A percentile compares a stretch with the other conserved stretches of the same genome.
These are phyloP conservation scores for Venturiaceae sp. DNA, from an alignment of 2,329 filamentous ascomycete species.

Conservation along the genomic window DNA sequence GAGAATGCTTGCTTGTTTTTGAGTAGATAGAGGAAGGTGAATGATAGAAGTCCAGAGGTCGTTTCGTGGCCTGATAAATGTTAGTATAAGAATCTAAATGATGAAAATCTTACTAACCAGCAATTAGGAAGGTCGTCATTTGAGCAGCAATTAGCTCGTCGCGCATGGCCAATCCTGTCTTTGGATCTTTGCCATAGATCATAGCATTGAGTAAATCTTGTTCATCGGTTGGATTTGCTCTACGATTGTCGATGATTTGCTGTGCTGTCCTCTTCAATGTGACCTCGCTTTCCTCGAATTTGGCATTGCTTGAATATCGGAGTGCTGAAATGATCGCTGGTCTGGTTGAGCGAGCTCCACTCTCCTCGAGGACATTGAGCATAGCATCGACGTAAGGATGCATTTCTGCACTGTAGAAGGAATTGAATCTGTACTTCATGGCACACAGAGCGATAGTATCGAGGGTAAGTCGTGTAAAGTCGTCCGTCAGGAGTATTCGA, in stretches of 20 bases:
- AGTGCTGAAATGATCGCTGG: no score
- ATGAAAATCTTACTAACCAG: slow-evolving; percentile 31
- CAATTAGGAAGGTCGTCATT: slow-evolving; percentile 58
- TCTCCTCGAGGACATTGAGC: no score
- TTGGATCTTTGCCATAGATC: slow-evolving; percentile 48
- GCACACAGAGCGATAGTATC: slow-evolving; percentile 28
- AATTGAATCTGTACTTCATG: slow-evolving; percentile 31
- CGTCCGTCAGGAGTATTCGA: slow-evolving; percentile 23
- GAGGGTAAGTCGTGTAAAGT: slow-evolving; percentile 27
- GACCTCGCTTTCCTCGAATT: no score
- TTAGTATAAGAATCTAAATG: slow-evolving; percentile 40
- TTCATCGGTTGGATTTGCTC: slow-evolving; percentile 27
- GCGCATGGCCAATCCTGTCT: slow-evolving; percentile 48
- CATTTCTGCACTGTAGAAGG: slow-evolving; percentile 24
- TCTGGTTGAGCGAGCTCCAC: no score
- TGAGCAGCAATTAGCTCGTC: slow-evolving; percentile 57
- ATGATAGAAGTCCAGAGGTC: slow-evolving; percentile 19
- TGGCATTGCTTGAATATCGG: no score
- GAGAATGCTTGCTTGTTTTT: no score
- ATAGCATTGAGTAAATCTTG: slow-evolving; percentile 42
- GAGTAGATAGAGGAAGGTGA: no score
- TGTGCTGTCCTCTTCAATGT: no score
- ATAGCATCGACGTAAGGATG: slow-evolving; percentile 28
- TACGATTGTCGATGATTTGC: neutral
- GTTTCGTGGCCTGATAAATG: slow-evolving; percentile 23